Percentiles rank a stretch among this genome's conserved stretches.
phyloP scores from a whole-genome alignment of 345 rosid species.

The Passiflora organensis region DNA sequence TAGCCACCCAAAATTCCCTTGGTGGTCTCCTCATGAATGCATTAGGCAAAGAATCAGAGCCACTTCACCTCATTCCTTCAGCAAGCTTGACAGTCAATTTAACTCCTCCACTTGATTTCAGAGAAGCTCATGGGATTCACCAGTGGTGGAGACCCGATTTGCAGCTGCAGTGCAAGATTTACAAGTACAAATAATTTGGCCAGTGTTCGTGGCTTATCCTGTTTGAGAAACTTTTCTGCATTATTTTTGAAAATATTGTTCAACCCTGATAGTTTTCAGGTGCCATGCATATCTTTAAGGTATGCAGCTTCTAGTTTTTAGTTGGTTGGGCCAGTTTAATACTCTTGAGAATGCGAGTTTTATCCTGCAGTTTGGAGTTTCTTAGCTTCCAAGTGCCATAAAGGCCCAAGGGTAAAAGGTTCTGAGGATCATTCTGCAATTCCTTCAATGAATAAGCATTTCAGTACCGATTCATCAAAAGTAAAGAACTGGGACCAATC shows the following conservation, averaged over 20 bases:
- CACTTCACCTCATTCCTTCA: slow-evolving; percentile 71
- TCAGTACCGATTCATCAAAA: too few relatives aligned
- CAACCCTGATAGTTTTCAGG: too few relatives aligned
- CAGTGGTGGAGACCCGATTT: slow-evolving; percentile 85
- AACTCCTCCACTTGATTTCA: slow-evolving; percentile 41
- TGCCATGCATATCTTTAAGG: too few relatives aligned
- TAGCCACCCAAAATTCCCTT: slow-evolving; percentile 67
- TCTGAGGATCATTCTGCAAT: too few relatives aligned
- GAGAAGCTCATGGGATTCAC: slow-evolving; percentile 81
- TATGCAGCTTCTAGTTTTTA: too few relatives aligned
- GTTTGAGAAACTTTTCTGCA: not conserved
- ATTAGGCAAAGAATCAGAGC: slow-evolving; percentile 53
- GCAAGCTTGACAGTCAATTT: slow-evolving; percentile 52
- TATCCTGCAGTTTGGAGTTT: too few relatives aligned
- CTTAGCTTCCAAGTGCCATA: too few relatives aligned
- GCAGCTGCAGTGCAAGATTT: slow-evolving; percentile 42
- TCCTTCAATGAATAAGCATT: too few relatives aligned
- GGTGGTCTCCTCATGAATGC: slow-evolving; percentile 59
- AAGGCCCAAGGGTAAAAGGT: too few relatives aligned
- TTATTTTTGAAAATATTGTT: not conserved
- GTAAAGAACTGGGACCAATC: too few relatives aligned
- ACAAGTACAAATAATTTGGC: slow-evolving; percentile 41
- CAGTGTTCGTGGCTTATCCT: not conserved
- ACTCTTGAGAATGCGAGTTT: too few relatives aligned
- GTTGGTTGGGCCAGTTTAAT: too few relatives aligned